Conservation (phyloP, 2,329 filamentous ascomycete genomes). For the Cytospora mali region DNA sequence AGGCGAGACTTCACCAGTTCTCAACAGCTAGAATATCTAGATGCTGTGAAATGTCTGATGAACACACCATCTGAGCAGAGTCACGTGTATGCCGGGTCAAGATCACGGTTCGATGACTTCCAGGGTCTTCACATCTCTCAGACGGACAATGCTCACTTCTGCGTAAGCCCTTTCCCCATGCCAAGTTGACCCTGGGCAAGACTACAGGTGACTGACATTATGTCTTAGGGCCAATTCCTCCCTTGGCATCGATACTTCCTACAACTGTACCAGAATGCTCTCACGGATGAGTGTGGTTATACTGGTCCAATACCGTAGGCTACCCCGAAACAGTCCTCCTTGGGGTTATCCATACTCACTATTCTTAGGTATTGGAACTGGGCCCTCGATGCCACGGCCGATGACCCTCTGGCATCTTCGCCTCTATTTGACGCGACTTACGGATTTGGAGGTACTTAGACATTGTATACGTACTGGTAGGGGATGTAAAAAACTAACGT, state of each 20-base stretch:
- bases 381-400: constrained; percentile 31
- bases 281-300: constrained; percentile 41
- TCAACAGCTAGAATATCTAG: constrained; percentile 41
- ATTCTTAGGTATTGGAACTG: constrained; percentile 31
- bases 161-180: constrained; percentile 28
- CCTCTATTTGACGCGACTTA: constrained; percentile 35
- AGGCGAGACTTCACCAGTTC: constrained; percentile 32
- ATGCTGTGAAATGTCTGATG: constrained; percentile 45
- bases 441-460: constrained; percentile 32
- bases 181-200: no score
- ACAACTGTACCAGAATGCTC: constrained; percentile 37
- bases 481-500: constrained; percentile 1
- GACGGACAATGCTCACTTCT: constrained; percentile 42
- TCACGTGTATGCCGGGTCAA: constrained; percentile 39
- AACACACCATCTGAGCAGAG: constrained; percentile 35
- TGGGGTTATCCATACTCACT: background rate
- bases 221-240: constrained; percentile 7
- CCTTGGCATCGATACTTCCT: constrained; percentile 43
- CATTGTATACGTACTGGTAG: background rate
- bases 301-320: constrained; percentile 30
- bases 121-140: constrained; percentile 46
- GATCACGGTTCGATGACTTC: constrained; percentile 50
- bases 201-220: constrained; percentile 24
- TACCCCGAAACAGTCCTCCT: background rate
- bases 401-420: constrained; percentile 30